Evolutionary conservation across 2,329 filamentous ascomycete species (phyloP), one percentile per base, ranked within the genome.

Genomic region (Hypoxylon sp.): DNA sequence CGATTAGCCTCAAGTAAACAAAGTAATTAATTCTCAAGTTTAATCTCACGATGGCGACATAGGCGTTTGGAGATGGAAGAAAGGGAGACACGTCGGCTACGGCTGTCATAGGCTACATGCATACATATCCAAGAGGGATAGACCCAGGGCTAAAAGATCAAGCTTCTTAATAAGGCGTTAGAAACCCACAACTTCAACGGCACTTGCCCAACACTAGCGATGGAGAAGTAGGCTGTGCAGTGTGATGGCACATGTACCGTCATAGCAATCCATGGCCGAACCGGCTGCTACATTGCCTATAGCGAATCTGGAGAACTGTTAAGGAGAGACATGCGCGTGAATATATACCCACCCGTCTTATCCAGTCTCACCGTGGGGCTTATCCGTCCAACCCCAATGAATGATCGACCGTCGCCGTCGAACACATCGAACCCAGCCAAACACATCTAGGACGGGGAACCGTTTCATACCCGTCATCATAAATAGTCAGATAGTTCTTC

Each of bases 121-220:
- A 43, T 47, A 32, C 23, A 49, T 57, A 51, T 47, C 55, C 40
- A 55, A 51, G 30, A 23, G 32, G 41, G 51, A 57, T 54, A 51
- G 46, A 37, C 41, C 47, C 35, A 55, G 51, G 55, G 55, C 46
- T 58, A 55, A 58, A 57, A 55, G 51, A 51, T 55, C 29, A 48
- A 51, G 47, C 34, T 58, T 51, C 51, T 58, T 58, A 58, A 48
- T 55, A 58, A 55, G 51, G 42, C 34, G 25, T 55, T 58, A 58
- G 55, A 51, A 58, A 58, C 51, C 51, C 38, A 43, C 29, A 21
- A 51, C 31, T 45, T 46, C 13, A n/a, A 38, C 55, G 55, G 55
- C 55, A 58, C 40, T 58, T 58, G 40, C 44, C 42, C 42, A 41
- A 42, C 29, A 40, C 38, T 29, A 45, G 38, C 34, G 37, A 46